These are phyloP conservation scores for Chloris gayana DNA, from an alignment of 176 grass and related monocot genomes.

Conservation along the genomic window DNA sequence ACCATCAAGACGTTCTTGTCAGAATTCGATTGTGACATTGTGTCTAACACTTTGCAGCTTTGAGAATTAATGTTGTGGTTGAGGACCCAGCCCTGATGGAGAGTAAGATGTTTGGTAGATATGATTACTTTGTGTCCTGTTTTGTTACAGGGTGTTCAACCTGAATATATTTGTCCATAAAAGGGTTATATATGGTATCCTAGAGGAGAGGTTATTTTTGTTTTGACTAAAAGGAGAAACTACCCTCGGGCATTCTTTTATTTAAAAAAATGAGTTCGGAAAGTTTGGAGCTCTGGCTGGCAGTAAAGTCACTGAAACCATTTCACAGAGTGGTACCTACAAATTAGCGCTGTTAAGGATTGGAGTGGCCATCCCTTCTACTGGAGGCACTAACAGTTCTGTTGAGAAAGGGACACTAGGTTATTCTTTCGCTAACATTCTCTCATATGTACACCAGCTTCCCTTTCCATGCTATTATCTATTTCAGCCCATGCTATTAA, in stretches of 20 bases:
- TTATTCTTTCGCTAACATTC: not conserved
- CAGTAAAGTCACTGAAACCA: not conserved
- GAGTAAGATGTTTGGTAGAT: not conserved
- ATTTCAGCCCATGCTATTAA: not conserved
- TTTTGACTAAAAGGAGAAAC: not conserved
- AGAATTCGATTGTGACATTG: not conserved
- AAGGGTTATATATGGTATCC: not conserved
- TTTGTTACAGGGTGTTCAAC: not conserved
- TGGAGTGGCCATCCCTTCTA: not conserved
- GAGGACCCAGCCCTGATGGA: too few species aligned
- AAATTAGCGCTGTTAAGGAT: not conserved
- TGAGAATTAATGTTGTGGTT: not conserved
- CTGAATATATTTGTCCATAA: not conserved
- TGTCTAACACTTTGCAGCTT: not conserved
- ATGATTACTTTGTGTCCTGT: not conserved
- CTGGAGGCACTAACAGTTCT: not conserved
- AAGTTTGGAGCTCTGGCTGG: not conserved
- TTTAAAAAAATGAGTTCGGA: not conserved
- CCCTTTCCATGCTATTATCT: not conserved
- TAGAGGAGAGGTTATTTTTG: not conserved
- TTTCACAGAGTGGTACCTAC: not conserved
- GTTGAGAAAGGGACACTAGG: not conserved
- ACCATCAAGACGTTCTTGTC: conserved; percentile 1
- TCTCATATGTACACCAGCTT: not conserved
- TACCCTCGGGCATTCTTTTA: not conserved